phyloP scores from a whole-genome alignment of 2,329 filamentous ascomycete genomes.

The Emmonsiellopsis sp. region DNA sequence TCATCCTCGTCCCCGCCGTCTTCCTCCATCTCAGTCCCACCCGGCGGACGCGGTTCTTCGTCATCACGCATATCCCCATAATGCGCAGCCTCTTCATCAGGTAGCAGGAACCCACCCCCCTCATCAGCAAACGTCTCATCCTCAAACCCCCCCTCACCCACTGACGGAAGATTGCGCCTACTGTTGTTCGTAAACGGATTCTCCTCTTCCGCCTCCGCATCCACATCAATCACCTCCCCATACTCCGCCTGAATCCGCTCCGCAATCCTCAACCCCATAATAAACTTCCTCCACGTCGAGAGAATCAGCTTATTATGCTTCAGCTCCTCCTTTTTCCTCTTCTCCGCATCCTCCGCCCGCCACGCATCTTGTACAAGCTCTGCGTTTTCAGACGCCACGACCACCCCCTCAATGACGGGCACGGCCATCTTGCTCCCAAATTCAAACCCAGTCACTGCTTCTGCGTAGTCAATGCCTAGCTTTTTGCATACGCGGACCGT shows the following conservation, averaged over 20 bases:
- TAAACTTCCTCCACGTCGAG: constrained; percentile 72
- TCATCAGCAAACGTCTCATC: constrained; percentile 12
- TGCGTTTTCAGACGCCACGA: constrained; percentile 73
- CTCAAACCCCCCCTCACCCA: background rate
- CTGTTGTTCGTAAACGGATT: constrained; percentile 26
- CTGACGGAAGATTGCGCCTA: constrained; percentile 1
- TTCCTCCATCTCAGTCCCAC: background rate
- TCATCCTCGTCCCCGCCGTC: background rate
- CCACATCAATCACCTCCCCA: constrained; percentile 40
- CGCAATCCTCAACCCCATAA: constrained; percentile 75
- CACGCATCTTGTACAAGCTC: constrained; percentile 68
- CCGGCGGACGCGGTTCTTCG: background rate
- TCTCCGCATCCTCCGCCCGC: constrained; percentile 65
- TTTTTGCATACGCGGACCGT: constrained; percentile 73
- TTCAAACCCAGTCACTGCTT: constrained; percentile 92
- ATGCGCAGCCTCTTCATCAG: constrained; percentile 12
- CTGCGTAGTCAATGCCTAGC: constrained; percentile 77
- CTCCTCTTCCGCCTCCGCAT: constrained; percentile 14
- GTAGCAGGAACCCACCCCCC: constrained; percentile 22
- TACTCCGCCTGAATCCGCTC: constrained; percentile 70
- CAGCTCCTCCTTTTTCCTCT: constrained; percentile 67
- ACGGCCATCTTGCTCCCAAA: constrained; percentile 93
- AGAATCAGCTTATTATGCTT: constrained; percentile 69
- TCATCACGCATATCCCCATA: background rate
- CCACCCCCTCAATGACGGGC: constrained; percentile 81